Evolutionary conservation across 2,329 filamentous ascomycete species (phyloP).

Genomic region (Akanthomyces muscarius): DNA sequence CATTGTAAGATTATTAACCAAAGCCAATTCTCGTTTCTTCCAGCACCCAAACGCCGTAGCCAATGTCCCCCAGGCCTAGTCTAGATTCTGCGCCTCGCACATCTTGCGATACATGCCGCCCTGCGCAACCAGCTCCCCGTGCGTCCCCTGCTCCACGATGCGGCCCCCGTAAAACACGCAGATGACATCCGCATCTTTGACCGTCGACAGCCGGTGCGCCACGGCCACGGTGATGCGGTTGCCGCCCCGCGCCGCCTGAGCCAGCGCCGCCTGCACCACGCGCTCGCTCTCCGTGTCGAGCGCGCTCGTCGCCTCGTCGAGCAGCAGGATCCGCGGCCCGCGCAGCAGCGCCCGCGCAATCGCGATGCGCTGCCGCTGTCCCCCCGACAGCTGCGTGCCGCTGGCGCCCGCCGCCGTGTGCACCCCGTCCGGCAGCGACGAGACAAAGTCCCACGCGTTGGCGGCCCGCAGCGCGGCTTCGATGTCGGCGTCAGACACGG

Average conservation of each 20-base stretch:
- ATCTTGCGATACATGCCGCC: constrained; percentile 48
- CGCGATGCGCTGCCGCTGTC: constrained; percentile 89
- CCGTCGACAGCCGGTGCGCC: constrained; percentile 84
- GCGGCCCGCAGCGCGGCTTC: constrained; percentile 43
- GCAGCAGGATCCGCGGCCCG: constrained; percentile 85
- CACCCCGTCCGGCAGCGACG: constrained; percentile 86
- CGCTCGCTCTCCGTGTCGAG: constrained; percentile 94
- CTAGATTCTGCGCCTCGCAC: constrained; percentile 39
- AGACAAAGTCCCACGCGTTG: constrained; percentile 51
- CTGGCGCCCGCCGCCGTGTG: constrained; percentile 82
- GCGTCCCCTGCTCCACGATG: constrained; percentile 55
- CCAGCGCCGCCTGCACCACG: constrained; percentile 80
- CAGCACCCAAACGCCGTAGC: background rate
- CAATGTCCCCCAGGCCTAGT: constrained; percentile 18
- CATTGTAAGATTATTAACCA: background rate
- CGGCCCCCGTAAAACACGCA: constrained; percentile 56
- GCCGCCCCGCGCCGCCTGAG: constrained; percentile 67
- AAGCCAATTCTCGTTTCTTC: background rate
- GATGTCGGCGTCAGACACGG: constrained; percentile 34
- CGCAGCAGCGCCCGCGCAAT: constrained; percentile 87
- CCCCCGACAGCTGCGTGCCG: constrained; percentile 81
- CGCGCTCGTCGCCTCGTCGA: constrained; percentile 90
- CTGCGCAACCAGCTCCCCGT: constrained; percentile 48
- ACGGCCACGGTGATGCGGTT: constrained; percentile 93
- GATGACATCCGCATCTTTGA: constrained; percentile 66